These are phyloP conservation scores for Aegilops umbellulata DNA, from an alignment of 176 grass and related monocot genomes.

Conservation along the genomic window DNA sequence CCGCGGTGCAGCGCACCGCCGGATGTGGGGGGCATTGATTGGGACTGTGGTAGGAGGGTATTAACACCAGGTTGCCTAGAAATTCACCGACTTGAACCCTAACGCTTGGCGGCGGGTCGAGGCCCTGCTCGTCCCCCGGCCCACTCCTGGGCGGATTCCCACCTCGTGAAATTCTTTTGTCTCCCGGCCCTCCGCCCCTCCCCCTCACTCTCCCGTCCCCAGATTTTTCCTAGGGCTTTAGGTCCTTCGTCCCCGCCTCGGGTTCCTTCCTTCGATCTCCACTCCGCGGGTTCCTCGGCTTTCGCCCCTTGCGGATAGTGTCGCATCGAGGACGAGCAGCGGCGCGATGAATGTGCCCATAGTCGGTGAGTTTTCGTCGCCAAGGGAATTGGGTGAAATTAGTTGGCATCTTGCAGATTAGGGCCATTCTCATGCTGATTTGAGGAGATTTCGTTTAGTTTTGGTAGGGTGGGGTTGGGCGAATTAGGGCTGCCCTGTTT, in stretches of 20 bases:
- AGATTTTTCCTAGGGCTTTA: conserved; percentile 16
- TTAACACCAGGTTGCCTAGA: not conserved
- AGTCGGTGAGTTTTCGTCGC: conserved; percentile 52
- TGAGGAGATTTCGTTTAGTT: not conserved
- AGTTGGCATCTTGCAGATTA: not conserved
- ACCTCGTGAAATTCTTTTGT: not conserved
- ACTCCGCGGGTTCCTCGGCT: not conserved
- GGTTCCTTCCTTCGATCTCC: not conserved
- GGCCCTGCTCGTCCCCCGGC: not conserved
- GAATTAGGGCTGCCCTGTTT: not conserved
- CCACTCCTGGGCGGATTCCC: not conserved
- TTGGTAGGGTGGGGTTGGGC: not conserved
- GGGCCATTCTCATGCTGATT: not conserved
- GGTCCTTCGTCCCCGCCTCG: not conserved
- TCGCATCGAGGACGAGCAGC: conserved; percentile 10
- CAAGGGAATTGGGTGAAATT: not conserved
- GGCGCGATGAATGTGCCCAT: conserved; percentile 82
- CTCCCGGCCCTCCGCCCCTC: not conserved
- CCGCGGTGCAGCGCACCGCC: not conserved
- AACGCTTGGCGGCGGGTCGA: not conserved
- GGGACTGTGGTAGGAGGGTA: not conserved
- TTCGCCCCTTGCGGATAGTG: not conserved
- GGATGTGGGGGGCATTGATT: not conserved
- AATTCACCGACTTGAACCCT: not conserved
- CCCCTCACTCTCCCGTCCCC: not conserved